Base-by-base conservation (phyloP, 2,329 filamentous ascomycete genomes). In the Talaromyces marneffei region DNA sequence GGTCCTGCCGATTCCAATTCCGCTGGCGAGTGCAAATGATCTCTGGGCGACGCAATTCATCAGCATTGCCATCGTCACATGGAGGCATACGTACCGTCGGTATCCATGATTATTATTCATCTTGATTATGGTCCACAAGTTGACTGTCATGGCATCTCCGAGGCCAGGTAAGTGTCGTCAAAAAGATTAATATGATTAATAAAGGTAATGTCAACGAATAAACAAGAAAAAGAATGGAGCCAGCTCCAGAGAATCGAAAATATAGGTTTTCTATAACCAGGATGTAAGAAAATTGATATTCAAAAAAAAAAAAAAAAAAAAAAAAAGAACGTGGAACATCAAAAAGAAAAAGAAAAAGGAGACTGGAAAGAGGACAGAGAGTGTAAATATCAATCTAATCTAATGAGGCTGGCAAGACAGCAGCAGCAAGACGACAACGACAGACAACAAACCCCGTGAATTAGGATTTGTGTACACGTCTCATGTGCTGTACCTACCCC, bases 401-500 rank as follows among this genome's bases (percentile, higher is more conserved):
- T n/a, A 20, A 23, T 16, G n/a, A n/a, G n/a, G n/a, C n/a, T n/a
- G n/a, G n/a, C n/a, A n/a, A n/a, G n/a, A n/a, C n/a, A n/a, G n/a
- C n/a, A n/a, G n/a, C 25, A 27, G 16, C 23, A 8, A 27, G 20
- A 46, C 25, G 16, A 50, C 23, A 27, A 23, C 18, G 23, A 20
- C 16, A 42, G 37, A 12, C 44, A 29, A 48, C 44, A 48, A 29
- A 48, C 44, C 44, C 42, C 42, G 42, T 27, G 20, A 46, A 46
- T 14, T 1, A n/a, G 29, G 18, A 33, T 20, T 10, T 52, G 16
- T 52, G 27, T 20, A 52, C n/a, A 29, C 48, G 48, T 52, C 48
- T 52, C 48, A 52, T 35, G 48, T 52, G 29, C 48, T 33, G 29
- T 33, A 52, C 48, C 48, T 33, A 52, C 48, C 48, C 48, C 48